A percentile compares a stretch with the other conserved stretches of the same genome.
phyloP scores from a whole-genome alignment of 2,329 filamentous ascomycete genomes.

The Acrodontium crateriforme region DNA sequence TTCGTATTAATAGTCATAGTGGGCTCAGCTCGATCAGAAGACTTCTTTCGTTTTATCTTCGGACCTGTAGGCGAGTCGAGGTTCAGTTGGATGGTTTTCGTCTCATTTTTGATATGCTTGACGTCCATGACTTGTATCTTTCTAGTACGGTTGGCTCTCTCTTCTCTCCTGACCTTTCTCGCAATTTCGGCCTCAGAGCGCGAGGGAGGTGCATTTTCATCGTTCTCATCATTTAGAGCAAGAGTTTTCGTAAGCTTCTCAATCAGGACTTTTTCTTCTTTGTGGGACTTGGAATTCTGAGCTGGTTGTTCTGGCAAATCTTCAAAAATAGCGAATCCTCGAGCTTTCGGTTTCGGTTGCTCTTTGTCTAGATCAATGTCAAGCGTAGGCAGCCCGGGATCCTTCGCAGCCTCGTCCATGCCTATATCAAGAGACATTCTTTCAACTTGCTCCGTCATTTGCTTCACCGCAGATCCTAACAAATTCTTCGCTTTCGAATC shows the following conservation, averaged over 20 bases:
- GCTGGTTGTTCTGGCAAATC: conserved; percentile 10
- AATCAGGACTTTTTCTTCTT: conserved; percentile 11
- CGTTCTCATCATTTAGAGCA: conserved; percentile 29
- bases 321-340: conserved; percentile 23
- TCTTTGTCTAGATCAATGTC: conserved; percentile 9
- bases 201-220: conserved; percentile 33
- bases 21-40: conserved; percentile 59
- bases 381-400: no score
- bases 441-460: neutral
- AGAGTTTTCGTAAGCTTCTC: conserved; percentile 18
- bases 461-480: neutral
- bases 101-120: conserved; percentile 61
- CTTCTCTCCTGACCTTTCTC: conserved; percentile 34
- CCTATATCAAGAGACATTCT: neutral
- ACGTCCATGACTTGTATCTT: conserved; percentile 63
- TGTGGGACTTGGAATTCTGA: conserved; percentile 3
- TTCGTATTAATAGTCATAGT: conserved; percentile 96
- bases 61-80: conserved; percentile 76
- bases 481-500: conserved; percentile 36
- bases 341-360: conserved; percentile 12
- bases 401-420: neutral
- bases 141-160: conserved; percentile 35
- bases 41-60: conserved; percentile 69
- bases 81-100: conserved; percentile 89
- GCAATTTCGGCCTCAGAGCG: conserved; percentile 26